phyloP scores from a whole-genome alignment of 2,329 filamentous ascomycete species.

The Stachybotrys chartarum region DNA sequence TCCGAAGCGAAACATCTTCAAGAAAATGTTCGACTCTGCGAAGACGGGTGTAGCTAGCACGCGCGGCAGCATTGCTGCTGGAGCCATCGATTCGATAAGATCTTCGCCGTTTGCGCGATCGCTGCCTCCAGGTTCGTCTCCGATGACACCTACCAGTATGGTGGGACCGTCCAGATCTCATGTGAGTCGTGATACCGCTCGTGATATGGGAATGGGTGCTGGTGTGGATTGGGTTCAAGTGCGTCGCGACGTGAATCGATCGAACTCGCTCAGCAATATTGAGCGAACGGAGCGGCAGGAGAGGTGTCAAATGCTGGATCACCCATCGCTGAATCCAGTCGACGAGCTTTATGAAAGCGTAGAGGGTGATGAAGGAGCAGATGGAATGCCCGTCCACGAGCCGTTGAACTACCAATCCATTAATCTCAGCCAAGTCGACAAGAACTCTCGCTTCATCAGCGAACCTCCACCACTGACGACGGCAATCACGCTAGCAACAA shows the following conservation, averaged over 20 bases:
- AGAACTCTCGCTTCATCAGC: conserved; percentile 86
- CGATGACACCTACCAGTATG: conserved; percentile 36
- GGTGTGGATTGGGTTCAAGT: conserved; percentile 94
- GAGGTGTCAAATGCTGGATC: conserved; percentile 89
- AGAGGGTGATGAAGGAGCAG: conserved; percentile 82
- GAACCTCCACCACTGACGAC: conserved; percentile 77
- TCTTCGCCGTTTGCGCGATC: conserved; percentile 36
- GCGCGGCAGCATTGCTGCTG: conserved; percentile 71
- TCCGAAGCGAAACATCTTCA: conserved; percentile 86
- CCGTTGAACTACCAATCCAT: conserved; percentile 74
- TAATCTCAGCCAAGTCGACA: conserved; percentile 85
- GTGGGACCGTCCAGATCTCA: conserved; percentile 25
- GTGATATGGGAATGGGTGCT: conserved; percentile 61
- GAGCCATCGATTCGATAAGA: conserved; percentile 29
- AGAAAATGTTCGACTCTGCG: conserved; percentile 87
- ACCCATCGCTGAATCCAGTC: conserved; percentile 79
- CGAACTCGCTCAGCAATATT: conserved; percentile 84
- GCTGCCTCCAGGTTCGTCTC: conserved; percentile 27
- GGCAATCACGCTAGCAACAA: conserved; percentile 75
- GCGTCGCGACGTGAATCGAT: conserved; percentile 88
- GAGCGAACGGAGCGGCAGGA: conserved; percentile 81
- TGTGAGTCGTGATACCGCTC: conserved; percentile 44
- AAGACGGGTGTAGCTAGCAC: conserved; percentile 91
- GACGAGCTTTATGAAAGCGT: conserved; percentile 80
- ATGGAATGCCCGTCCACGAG: conserved; percentile 75